Conservation (phyloP, 495 filamentous ascomycete genomes). For the Xeromyces bisporus region DNA sequence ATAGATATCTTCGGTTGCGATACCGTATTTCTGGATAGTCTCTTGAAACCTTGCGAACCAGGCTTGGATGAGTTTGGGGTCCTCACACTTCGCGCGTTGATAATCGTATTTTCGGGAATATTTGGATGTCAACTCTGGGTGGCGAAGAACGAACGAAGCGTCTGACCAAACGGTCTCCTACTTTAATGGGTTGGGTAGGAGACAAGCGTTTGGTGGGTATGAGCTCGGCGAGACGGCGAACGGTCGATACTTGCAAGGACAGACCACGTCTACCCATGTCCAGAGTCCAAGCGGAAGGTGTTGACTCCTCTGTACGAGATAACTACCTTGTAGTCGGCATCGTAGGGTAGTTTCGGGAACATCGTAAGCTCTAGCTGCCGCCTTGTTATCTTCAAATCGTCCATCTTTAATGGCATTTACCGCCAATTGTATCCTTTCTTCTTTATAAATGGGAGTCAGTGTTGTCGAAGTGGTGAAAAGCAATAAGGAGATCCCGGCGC, state of each 20-base stretch:
- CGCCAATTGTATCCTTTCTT: too few relatives aligned
- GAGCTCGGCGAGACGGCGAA: not conserved
- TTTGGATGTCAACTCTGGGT: constrained; percentile 13
- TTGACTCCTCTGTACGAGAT: not conserved
- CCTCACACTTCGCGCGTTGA: constrained; percentile 18
- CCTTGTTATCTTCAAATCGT: too few relatives aligned
- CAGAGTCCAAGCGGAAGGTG: not conserved
- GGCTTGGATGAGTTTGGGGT: constrained; percentile 15
- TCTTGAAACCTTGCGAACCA: constrained; percentile 22
- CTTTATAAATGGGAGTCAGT: too few relatives aligned
- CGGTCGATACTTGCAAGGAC: not conserved
- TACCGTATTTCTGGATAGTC: constrained; percentile 16
- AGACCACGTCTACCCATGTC: not conserved
- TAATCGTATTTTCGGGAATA: constrained; percentile 15
- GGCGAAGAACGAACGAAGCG: constrained; percentile 14
- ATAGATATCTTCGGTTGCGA: constrained; percentile 23
- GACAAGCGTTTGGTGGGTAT: not conserved
- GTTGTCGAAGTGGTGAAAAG: too few relatives aligned
- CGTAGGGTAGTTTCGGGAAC: too few relatives aligned
- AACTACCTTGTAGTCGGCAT: too few relatives aligned
- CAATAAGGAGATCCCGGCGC: too few relatives aligned
- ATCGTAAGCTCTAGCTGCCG: too few relatives aligned
- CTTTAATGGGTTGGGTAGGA: not conserved
- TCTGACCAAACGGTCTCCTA: constrained; percentile 9
- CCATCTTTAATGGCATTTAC: too few relatives aligned